Percentiles rank a stretch among this genome's conserved stretches.
Evolutionary conservation across 83 land plant genomes (phyloP).

Genomic region (Thuja plicata): DNA sequence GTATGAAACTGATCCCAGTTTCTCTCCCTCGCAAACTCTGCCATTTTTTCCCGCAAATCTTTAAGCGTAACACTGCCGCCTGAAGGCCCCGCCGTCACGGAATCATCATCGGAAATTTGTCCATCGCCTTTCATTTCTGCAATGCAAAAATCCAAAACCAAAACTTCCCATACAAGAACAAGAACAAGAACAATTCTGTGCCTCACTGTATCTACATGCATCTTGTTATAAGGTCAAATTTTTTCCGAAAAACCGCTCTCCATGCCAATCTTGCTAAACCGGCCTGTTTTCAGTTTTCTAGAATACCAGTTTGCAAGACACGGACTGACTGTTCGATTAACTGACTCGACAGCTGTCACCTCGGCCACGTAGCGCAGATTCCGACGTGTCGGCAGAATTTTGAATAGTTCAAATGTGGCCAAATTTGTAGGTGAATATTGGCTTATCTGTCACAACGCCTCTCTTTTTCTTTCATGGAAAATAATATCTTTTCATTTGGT

Average conservation of each 20-base stretch:
- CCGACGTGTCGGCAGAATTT: too few relatives aligned
- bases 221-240: neutral
- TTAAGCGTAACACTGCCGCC: slow-evolving; percentile 28
- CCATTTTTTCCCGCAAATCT: slow-evolving; percentile 32
- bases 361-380: too few relatives aligned
- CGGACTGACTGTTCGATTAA: too few relatives aligned
- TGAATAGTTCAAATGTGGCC: too few relatives aligned
- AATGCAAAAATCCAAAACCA: neutral
- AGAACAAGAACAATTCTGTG: neutral
- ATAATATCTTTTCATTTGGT: too few relatives aligned
- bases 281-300: neutral
- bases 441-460: too few relatives aligned
- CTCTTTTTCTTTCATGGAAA: too few relatives aligned
- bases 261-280: neutral
- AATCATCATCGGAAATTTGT: neutral
- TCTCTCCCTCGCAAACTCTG: slow-evolving; percentile 47
- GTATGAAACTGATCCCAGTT: slow-evolving; percentile 61
- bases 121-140: slow-evolving; percentile 2
- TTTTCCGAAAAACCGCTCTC: neutral
- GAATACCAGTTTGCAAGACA: too few relatives aligned
- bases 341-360: too few relatives aligned
- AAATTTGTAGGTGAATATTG: too few relatives aligned
- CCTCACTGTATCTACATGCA: neutral
- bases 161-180: neutral
- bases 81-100: neutral